Conservation (phyloP, 2,329 filamentous ascomycete species). For the Fusarium sp. region DNA sequence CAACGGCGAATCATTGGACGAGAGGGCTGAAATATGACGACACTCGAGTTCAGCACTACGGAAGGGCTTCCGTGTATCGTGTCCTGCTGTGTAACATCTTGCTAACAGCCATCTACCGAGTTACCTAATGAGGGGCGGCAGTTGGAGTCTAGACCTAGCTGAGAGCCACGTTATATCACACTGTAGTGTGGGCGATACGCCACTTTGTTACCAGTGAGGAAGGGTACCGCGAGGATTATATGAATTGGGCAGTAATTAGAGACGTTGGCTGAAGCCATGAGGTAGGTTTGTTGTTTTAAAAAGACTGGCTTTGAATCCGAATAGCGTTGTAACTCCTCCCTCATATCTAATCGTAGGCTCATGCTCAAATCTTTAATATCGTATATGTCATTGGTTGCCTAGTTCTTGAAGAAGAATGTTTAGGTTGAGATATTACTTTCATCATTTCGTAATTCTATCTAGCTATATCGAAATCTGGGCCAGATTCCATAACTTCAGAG, state of each 20-base stretch:
- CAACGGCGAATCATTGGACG: neutral
- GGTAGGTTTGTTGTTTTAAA: neutral
- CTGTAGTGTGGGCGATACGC: slow-evolving; percentile 1
- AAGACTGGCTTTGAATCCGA: too few relatives aligned
- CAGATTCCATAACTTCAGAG: too few relatives aligned
- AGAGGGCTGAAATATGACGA: neutral
- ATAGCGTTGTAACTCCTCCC: too few relatives aligned
- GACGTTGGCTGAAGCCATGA: neutral
- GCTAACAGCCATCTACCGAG: slow-evolving; percentile 1
- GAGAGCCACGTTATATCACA: neutral
- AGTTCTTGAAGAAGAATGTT: too few relatives aligned
- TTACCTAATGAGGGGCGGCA: neutral
- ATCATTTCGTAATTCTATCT: too few relatives aligned
- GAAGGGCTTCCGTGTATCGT: neutral
- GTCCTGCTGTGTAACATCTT: neutral
- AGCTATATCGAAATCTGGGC: too few relatives aligned
- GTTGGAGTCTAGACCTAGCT: neutral
- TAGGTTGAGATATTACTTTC: too few relatives aligned
- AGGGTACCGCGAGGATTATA: slow-evolving; percentile 11
- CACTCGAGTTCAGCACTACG: slow-evolving; percentile 12
- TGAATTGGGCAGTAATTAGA: neutral
- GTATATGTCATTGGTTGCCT: too few relatives aligned
- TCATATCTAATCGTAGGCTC: too few relatives aligned
- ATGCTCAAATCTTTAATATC: too few relatives aligned
- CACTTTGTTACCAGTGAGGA: slow-evolving; percentile 10